These are phyloP conservation scores for Ceratobasidium sp. DNA, from an alignment of 1,284 basidiomycete species.

Conservation along the genomic window DNA sequence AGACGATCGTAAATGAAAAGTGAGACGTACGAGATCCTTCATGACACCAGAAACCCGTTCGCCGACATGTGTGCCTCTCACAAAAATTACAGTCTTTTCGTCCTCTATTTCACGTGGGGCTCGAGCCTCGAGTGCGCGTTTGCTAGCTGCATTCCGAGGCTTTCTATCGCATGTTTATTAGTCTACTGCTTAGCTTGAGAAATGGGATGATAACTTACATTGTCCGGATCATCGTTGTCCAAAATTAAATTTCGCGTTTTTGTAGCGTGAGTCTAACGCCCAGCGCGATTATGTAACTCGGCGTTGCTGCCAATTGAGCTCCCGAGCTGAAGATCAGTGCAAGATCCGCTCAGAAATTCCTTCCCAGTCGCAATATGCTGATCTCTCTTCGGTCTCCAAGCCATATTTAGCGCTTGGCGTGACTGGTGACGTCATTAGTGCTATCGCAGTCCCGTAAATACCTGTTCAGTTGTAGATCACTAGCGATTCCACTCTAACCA, in stretches of 20 bases:
- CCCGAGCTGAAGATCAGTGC: no score
- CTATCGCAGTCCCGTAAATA: no score
- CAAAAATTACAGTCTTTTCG: constrained; percentile 86
- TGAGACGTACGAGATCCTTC: constrained; percentile 82
- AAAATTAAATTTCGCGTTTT: constrained; percentile 9
- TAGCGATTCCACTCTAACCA: no score
- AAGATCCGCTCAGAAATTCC: no score
- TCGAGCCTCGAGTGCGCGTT: constrained; percentile 88
- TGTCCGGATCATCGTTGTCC: constrained; percentile 38
- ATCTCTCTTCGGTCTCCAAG: no score
- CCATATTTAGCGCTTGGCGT: no score
- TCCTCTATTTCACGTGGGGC: constrained; percentile 93
- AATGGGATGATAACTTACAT: background rate
- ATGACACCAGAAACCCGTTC: constrained; percentile 84
- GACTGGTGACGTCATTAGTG: no score
- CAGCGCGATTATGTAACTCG: no score
- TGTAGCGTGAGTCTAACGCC: background rate
- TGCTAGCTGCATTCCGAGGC: constrained; percentile 97
- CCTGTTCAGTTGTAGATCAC: no score
- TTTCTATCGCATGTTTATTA: constrained; percentile 74
- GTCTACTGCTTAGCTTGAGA: background rate
- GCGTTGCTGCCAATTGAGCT: no score
- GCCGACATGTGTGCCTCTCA: constrained; percentile 88
- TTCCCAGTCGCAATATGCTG: no score
- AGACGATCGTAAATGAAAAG: background rate